Base-by-base conservation (phyloP, 2,329 filamentous ascomycete species). In the Coniochaeta ligniaria region DNA sequence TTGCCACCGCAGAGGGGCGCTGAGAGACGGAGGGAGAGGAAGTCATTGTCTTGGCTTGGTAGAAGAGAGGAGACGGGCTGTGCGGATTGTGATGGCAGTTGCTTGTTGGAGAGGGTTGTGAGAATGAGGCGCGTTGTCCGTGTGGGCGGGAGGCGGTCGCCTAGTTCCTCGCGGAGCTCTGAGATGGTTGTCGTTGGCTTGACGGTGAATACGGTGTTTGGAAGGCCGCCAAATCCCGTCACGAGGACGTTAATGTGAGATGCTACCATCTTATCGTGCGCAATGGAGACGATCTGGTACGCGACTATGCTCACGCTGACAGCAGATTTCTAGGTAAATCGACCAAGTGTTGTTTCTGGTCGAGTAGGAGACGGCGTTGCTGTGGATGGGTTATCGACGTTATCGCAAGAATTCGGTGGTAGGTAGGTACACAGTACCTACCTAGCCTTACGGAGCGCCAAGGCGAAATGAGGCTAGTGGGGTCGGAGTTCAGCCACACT, bases 1-100 rank as follows among this genome's bases (percentile, higher is more conserved):
- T 99, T 99, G 72, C 96, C 96, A 78, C 96, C 95, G 67, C 89
- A 90, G 43, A 97, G 78, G 6, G 90, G 89, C 1, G 88, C 80
- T 7, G 87, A 88, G 33, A 99, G 85, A 59, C 92, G 91, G 4
- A 99, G 83, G 0, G 92, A 88, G 17, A 99, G 81, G 66, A 98
- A 88, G 36, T 86, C 85, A 78, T 89, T 85, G 59, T 83, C 64
- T 6, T 69, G 66, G 36, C 73, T 71, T 3, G 81, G 77, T 41
- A 95, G 80, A 22, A 92, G 82, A 14, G 81, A 80, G 12, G 84
- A 83, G 31, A 96, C 77, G 2, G 83, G 79, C 0, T 76, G 70
- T 1, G 78, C 66, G 20, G 85, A 87, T 50, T 75, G 75, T 2
- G 78, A 71, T 0, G 81, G 74, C 0, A 97, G 78, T 66, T 89